These are phyloP conservation scores for Cyberlindnera mycetangii DNA, from an alignment of 805 yeast genomes.

Conservation along the genomic window DNA sequence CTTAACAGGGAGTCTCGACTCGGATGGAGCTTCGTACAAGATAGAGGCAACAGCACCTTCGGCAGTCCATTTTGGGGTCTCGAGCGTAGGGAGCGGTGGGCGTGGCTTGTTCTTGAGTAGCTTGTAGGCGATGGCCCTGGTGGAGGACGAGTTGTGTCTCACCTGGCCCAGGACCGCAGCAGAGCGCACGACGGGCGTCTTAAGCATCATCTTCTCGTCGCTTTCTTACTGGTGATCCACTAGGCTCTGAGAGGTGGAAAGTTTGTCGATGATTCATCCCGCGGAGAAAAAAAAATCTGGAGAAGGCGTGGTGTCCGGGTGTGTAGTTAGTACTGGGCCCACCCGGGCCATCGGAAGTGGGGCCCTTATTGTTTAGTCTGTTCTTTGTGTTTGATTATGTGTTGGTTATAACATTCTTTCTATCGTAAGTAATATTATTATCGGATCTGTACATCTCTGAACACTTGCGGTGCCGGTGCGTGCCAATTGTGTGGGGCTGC, in stretches of 20 bases:
- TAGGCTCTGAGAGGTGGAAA: neutral
- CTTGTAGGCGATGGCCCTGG: slow-evolving; percentile 93
- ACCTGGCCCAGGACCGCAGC: slow-evolving; percentile 14
- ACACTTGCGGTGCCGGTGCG: no score
- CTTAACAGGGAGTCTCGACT: slow-evolving; percentile 55
- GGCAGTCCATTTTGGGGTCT: slow-evolving; percentile 94
- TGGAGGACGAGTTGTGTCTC: slow-evolving; percentile 54
- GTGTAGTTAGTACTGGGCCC: neutral
- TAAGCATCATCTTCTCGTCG: slow-evolving; percentile 4
- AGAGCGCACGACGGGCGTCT: slow-evolving; percentile 10
- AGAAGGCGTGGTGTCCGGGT: slow-evolving; percentile 6
- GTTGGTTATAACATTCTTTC: no score
- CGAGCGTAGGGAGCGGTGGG: slow-evolving; percentile 91
- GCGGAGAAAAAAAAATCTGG: slow-evolving; percentile 7
- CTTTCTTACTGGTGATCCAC: neutral
- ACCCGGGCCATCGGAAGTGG: neutral
- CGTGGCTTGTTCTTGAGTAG: slow-evolving; percentile 77
- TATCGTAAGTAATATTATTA: no score
- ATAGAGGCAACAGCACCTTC: slow-evolving; percentile 95
- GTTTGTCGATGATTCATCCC: slow-evolving; percentile 5
- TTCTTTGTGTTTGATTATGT: no score
- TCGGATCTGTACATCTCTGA: no score
- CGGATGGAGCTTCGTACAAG: slow-evolving; percentile 80
- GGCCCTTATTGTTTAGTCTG: no score
- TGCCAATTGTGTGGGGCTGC: no score